Base-by-base conservation (phyloP, 192 early-diverging fungal genomes). In the Chytriomyces sp. region DNA sequence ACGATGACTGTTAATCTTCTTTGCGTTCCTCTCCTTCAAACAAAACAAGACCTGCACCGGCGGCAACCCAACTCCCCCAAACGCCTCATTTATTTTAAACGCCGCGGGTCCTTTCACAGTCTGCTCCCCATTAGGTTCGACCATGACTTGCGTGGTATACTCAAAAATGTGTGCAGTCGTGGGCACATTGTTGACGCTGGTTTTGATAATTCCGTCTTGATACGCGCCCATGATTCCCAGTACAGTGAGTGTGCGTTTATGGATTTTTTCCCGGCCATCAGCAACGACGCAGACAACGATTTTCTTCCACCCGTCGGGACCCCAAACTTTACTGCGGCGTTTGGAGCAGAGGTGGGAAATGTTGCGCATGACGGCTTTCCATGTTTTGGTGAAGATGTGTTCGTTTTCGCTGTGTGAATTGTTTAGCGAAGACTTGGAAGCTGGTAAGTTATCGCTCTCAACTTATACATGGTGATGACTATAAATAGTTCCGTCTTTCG, bases 401-500 rank as follows among this genome's bases (percentile, higher is more conserved):
- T 95, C 94, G 79, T 96, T 93, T 82, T 97, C 95, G 86, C 84
- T 81, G 61, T 77, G 65, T 67, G 5, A 5, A 23, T 64, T 18
- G 61, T 10, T 7, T 53, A 10, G 7, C n/a, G 64, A 9, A 9
- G 28, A 66, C 13, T 66, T 66, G 46, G 43, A 24, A 45, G 11
- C 35, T 66, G 28, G 64, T 45, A 11, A 7, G 8, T 89, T 23
- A 23, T 7, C 0, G 16, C 46, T 47, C 49, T 60, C 35, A 50
- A 71, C 69, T 77, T 78, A 61, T 78, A 78, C 94, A 96, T 95
- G 46, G 94, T 96, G 79, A 97, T 87, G 66, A 96, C 94, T 69
- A 96, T 92, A 74, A 94, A 93, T 43, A 97, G 73, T 83, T 97
- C 95, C 2, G 95, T 97, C 28, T 91, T 72, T 63, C 95, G 87